Evolutionary conservation across 169 alveolate genomes (phyloP).

Genomic region (Plasmodium coatneyi): DNA sequence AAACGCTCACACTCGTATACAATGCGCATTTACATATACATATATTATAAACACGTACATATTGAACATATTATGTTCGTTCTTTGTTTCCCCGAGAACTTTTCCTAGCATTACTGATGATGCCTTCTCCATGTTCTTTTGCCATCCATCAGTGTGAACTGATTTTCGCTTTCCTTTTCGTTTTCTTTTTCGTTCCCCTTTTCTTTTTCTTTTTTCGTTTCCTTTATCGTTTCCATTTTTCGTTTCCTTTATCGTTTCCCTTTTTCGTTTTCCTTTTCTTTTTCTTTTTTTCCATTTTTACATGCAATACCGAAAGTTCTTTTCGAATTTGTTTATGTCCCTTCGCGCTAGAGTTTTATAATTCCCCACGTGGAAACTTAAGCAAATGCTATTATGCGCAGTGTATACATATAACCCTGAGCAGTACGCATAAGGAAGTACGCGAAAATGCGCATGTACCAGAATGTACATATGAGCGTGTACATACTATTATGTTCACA

Average conservation of each 20-base stretch:
- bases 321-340: background rate
- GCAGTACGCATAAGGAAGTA: conserved; percentile 7
- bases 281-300: background rate
- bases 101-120: background rate
- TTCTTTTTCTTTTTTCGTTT: no score
- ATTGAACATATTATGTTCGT: background rate
- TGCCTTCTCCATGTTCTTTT: background rate
- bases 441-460: background rate
- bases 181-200: background rate
- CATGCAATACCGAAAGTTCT: background rate
- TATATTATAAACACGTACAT: background rate
- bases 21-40: background rate
- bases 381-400: background rate
- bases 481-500: background rate
- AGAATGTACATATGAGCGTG: background rate
- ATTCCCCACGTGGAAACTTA: background rate
- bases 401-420: background rate
- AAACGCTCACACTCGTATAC: background rate
- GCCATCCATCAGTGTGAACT: background rate
- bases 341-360: background rate
- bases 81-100: background rate
- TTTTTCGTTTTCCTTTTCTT: background rate
- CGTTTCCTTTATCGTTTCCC: background rate
- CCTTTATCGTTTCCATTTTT: background rate
- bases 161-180: background rate